phyloP scores from a whole-genome alignment of 768 basidiomycete genomes.

The Tricholoma bakamatsutake region DNA sequence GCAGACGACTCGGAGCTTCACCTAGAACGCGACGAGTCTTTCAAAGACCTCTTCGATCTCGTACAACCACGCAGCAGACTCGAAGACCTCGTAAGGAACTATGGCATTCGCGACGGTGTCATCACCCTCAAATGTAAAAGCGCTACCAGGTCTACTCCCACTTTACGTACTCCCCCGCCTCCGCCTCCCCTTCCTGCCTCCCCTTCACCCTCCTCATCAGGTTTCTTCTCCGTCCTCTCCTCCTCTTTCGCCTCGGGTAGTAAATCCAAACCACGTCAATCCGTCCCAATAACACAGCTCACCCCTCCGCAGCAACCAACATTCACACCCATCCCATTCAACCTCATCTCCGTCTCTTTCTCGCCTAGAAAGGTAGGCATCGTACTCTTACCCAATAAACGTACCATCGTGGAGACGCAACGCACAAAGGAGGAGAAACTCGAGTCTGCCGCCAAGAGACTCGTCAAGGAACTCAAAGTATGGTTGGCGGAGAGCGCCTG shows the following conservation, averaged over 20 bases:
- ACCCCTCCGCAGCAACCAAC: not conserved
- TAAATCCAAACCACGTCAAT: constrained; percentile 4
- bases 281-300: not conserved
- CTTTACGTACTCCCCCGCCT: not conserved
- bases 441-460: constrained; percentile 46
- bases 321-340: constrained; percentile 29
- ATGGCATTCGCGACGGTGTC: constrained; percentile 36
- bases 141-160: constrained; percentile 3
- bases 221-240: constrained; percentile 10
- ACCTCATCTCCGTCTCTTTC: constrained; percentile 34
- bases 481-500: constrained; percentile 28
- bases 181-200: not conserved
- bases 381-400: constrained; percentile 28
- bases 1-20: constrained; percentile 70
- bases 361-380: constrained; percentile 37
- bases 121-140: constrained; percentile 21
- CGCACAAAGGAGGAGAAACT: constrained; percentile 49
- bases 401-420: constrained; percentile 50
- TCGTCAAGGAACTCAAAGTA: constrained; percentile 42
- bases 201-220: not conserved
- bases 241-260: not conserved
- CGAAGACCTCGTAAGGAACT: constrained; percentile 64
- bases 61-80: constrained; percentile 66
- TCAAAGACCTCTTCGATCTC: constrained; percentile 75
- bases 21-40: constrained; percentile 63